These are phyloP conservation scores for Cercospora citrullina DNA, from an alignment of 2,329 filamentous ascomycete genomes.

Conservation along the genomic window DNA sequence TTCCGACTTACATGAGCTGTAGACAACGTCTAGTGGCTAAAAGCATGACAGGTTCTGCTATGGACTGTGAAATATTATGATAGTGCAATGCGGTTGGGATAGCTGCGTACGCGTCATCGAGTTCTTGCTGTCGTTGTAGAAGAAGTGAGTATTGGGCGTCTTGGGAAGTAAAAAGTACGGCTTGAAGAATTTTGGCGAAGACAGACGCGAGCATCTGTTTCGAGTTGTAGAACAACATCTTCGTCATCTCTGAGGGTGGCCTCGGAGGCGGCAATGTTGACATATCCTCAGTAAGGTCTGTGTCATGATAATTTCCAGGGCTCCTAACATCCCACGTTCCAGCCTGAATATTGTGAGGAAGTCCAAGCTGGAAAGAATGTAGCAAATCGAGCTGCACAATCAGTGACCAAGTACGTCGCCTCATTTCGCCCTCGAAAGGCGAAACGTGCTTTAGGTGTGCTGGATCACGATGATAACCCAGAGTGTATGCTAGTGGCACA, in stretches of 20 bases:
- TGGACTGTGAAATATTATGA: conserved; percentile 42
- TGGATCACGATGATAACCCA: conserved; percentile 49
- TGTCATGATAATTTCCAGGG: conserved; percentile 46
- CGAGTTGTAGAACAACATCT: conserved; percentile 35
- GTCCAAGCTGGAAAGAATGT: conserved; percentile 47
- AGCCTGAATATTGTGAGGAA: conserved; percentile 48
- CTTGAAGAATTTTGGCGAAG: conserved; percentile 39
- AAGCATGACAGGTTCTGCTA: conserved; percentile 51
- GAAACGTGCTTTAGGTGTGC: conserved; percentile 22
- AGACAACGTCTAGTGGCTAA: conserved; percentile 46
- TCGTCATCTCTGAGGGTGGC: conserved; percentile 28
- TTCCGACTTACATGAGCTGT: conserved; percentile 14
- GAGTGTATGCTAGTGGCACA: conserved; percentile 23
- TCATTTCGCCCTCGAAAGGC: conserved; percentile 46
- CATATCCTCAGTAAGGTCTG: conserved; percentile 41
- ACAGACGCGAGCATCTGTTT: conserved; percentile 37
- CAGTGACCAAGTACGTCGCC: conserved; percentile 45
- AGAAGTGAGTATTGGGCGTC: conserved; percentile 11
- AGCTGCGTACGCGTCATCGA: conserved; percentile 34
- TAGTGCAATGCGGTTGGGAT: conserved; percentile 38
- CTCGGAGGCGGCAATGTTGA: conserved; percentile 39
- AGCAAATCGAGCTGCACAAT: conserved; percentile 46
- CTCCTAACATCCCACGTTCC: conserved; percentile 43
- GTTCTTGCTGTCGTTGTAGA: conserved; percentile 36
- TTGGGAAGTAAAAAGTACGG: conserved; percentile 32